Percentiles rank a stretch among this genome's conserved stretches.
phyloP scores from a whole-genome alignment of 1,284 basidiomycete species.

The Porphyrellus sp. region DNA sequence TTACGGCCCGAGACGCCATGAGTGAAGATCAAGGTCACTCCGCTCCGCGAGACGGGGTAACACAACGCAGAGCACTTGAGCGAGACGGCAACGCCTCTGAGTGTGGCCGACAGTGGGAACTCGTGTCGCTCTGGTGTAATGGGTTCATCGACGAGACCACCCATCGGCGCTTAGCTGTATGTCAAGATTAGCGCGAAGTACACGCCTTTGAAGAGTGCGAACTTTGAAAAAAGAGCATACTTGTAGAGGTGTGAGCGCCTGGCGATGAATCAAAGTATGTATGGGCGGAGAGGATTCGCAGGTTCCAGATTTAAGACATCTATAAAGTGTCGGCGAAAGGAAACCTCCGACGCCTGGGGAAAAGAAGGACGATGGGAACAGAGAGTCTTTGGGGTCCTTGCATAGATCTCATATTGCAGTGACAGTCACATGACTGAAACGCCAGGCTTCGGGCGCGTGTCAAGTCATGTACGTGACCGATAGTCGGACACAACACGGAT shows the following conservation, averaged over 20 bases:
- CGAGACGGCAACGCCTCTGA: constrained; percentile 11
- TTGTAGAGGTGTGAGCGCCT: not conserved
- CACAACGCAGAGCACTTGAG: constrained; percentile 26
- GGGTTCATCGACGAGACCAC: not conserved
- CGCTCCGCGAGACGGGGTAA: constrained; percentile 27
- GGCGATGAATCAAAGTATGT: not conserved
- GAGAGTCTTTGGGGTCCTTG: no score
- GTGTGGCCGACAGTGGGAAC: constrained; percentile 15
- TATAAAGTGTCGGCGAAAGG: not conserved
- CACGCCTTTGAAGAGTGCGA: not conserved
- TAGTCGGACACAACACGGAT: no score
- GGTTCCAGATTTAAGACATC: not conserved
- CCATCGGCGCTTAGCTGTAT: not conserved
- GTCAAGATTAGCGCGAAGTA: not conserved
- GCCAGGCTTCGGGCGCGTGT: no score
- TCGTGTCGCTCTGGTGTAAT: constrained; percentile 23
- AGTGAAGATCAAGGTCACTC: constrained; percentile 27
- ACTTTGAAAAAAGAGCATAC: not conserved
- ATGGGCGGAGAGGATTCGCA: not conserved
- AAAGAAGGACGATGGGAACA: no score
- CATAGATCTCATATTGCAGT: no score
- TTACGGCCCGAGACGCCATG: constrained; percentile 32
- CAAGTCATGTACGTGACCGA: no score
- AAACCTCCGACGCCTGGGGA: not conserved
- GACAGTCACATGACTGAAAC: no score